phyloP scores from a whole-genome alignment of 1,139 yeast species.

The Diutina ranongensis region DNA sequence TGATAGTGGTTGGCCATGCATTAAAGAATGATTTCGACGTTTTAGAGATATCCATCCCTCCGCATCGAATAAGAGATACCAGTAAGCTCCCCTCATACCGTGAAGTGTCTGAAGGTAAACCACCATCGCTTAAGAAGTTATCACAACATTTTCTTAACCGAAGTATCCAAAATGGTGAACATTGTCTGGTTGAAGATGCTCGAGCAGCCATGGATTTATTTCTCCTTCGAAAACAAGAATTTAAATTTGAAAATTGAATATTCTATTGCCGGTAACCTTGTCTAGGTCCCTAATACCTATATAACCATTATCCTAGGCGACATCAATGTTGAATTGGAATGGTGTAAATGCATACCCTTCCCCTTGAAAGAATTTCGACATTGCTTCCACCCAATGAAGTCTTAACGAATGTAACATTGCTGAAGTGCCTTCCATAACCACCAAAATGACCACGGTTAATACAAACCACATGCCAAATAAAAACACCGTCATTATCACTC shows the following conservation, averaged over 20 bases:
- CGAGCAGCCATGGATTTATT: slow-evolving; percentile 75
- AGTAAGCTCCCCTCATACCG: slow-evolving; percentile 50
- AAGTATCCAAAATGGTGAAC: slow-evolving; percentile 65
- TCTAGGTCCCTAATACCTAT: too few relatives aligned
- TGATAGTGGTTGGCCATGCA: slow-evolving; percentile 77
- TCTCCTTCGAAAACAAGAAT: slow-evolving; percentile 47
- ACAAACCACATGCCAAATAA: slow-evolving; percentile 93
- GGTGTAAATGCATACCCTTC: slow-evolving; percentile 89
- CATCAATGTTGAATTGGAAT: slow-evolving; percentile 36
- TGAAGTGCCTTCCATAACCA: slow-evolving; percentile 96
- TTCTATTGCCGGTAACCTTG: too few relatives aligned
- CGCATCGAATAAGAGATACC: slow-evolving; percentile 59
- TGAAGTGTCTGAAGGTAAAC: slow-evolving; percentile 47
- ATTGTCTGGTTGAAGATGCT: slow-evolving; percentile 88
- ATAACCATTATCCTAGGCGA: too few relatives aligned
- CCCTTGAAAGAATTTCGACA: slow-evolving; percentile 96
- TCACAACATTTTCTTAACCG: slow-evolving; percentile 43
- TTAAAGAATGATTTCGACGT: slow-evolving; percentile 66
- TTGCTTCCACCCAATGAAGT: slow-evolving; percentile 98
- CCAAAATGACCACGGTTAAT: slow-evolving; percentile 81
- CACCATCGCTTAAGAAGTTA: slow-evolving; percentile 64
- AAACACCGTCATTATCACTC: slow-evolving; percentile 61
- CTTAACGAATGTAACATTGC: slow-evolving; percentile 97
- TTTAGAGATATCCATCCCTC: slow-evolving; percentile 59
- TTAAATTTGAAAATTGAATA: too few relatives aligned